Evolutionary conservation across 129 eudicot species (phyloP), one percentile per base, ranked within the genome.

Genomic region (Gnaphalium uliginosum): DNA sequence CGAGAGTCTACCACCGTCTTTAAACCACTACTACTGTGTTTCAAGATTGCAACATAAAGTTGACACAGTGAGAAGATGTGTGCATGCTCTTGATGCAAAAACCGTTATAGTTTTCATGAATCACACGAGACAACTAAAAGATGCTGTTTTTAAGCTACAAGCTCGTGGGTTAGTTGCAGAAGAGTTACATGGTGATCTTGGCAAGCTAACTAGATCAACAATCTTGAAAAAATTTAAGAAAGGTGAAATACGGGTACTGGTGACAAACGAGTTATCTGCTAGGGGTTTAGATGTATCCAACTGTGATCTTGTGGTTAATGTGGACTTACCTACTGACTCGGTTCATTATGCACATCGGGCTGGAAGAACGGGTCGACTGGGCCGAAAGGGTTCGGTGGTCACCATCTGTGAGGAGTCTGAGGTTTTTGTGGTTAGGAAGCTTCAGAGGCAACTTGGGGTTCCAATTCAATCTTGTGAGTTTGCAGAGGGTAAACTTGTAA

Each of bases 341-440:
- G 82, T 78, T 82, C 98, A 93, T 80, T 93, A 90, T 64, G 96
- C 96, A 8, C 96, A 93, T 74, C 95, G 96, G 54, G 98, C 98
- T 29, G 98, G 98, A 32, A 73, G 98, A 72, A 86, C 98, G 4
- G 98, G 98, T 17, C 84, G 96, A 15, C 92, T 93, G 66, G 98
- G 98, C 3, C 78, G 98, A 73, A 90, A 81, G 81, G 98, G 97
- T 39, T 85, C 83, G 29, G 98, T 93, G 71, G 89, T 93, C 24
- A 88, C 82, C 50, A 84, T 92, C 65, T 92, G 97, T 61, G 97
- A 92, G 88, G 93, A 89, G 73, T 78, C 86, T 0, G 96, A 92
- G 77, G 87, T 87, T 32, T 92, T 92, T 78, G 87, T 92, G 17
- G 79, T 89, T 61, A 89, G 81, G 79, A 92, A 92, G 85, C 83